Evolutionary conservation across 1,284 basidiomycete species (phyloP).

Genomic region (Moniliophthora roreri): DNA sequence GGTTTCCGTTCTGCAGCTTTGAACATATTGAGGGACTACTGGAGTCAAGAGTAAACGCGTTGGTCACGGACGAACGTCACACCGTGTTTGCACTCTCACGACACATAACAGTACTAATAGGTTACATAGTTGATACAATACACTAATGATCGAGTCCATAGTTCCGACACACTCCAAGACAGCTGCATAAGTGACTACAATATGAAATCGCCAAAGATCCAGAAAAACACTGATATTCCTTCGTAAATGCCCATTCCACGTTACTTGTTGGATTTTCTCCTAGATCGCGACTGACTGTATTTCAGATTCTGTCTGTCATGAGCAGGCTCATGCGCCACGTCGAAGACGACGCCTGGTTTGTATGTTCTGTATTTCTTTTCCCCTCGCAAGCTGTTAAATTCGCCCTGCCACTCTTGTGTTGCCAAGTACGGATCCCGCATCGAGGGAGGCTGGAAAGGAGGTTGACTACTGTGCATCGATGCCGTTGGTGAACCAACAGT

Average conservation of each 20-base stretch:
- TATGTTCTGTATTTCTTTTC: slow-evolving; percentile 47
- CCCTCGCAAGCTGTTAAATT: slow-evolving; percentile 18
- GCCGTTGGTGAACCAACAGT: slow-evolving; percentile 75
- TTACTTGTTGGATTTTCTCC: slow-evolving; percentile 4
- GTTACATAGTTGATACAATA: too few species aligned
- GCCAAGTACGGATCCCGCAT: slow-evolving; percentile 62
- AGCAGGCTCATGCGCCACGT: slow-evolving; percentile 51
- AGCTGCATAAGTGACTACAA: too few species aligned
- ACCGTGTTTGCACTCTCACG: neutral
- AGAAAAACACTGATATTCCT: too few species aligned
- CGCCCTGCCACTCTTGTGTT: slow-evolving; percentile 64
- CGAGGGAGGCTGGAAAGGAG: slow-evolving; percentile 55
- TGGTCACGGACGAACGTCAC: slow-evolving; percentile 9
- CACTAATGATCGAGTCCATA: too few species aligned
- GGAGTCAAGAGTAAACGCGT: slow-evolving; percentile 2
- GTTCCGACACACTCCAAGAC: too few species aligned
- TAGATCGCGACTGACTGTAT: slow-evolving; percentile 16
- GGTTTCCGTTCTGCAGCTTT: slow-evolving; percentile 18
- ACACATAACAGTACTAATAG: too few species aligned
- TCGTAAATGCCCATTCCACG: neutral
- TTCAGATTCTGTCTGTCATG: slow-evolving; percentile 31
- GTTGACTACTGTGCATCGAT: slow-evolving; percentile 63
- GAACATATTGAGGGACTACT: slow-evolving; percentile 17
- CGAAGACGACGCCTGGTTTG: slow-evolving; percentile 71
- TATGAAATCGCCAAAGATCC: too few species aligned